Conservation (phyloP, 2,329 filamentous ascomycete species). For the Colletotrichum sp. region DNA sequence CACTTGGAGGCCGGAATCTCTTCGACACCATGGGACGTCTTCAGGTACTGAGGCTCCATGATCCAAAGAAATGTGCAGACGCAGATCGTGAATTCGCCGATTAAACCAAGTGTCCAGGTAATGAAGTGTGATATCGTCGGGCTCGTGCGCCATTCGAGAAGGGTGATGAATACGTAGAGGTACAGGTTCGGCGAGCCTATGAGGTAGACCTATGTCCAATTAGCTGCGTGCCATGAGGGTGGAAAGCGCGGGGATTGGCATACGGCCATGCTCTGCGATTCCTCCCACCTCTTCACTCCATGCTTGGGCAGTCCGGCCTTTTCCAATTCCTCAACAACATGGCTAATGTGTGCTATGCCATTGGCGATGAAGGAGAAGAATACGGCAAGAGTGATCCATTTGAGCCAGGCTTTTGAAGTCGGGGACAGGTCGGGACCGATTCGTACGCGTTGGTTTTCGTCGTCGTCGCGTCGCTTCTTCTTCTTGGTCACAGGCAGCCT, state of each 20-base stretch:
- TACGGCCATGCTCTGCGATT: constrained; percentile 18
- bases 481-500: constrained; percentile 75
- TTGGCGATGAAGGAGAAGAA: constrained; percentile 79
- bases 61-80: constrained; percentile 72
- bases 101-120: constrained; percentile 77
- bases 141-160: constrained; percentile 82
- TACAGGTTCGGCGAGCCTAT: constrained; percentile 87
- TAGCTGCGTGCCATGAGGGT: constrained; percentile 15
- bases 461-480: constrained; percentile 43
- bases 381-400: constrained; percentile 73
- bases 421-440: constrained; percentile 48
- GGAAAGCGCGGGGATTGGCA: neutral
- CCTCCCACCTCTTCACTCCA: neutral
- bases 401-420: constrained; percentile 74
- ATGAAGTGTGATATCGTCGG: constrained; percentile 81
- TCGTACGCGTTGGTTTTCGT: constrained; percentile 33
- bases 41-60: constrained; percentile 29
- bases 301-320: neutral
- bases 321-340: constrained; percentile 14
- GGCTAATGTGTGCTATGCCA: constrained; percentile 55
- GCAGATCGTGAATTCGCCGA: constrained; percentile 76
- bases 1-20: constrained; percentile 38
- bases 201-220: constrained; percentile 73
- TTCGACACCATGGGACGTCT: neutral
- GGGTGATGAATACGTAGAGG: constrained; percentile 81